phyloP scores from a whole-genome alignment of 2,329 filamentous ascomycete species.

The Arthrobotrys sinensis region DNA sequence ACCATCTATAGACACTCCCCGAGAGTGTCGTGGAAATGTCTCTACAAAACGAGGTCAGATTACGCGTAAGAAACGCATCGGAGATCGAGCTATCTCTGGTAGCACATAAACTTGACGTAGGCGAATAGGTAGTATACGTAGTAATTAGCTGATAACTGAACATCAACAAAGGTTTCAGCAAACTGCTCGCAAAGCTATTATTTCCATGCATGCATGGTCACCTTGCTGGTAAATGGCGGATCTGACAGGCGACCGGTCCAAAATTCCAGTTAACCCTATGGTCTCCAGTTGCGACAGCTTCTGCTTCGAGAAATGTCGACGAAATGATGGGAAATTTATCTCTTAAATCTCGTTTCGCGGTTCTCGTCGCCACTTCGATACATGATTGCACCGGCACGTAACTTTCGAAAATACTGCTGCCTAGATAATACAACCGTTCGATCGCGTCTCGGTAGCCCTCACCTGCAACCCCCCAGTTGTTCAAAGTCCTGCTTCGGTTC shows the following conservation, averaged over 20 bases:
- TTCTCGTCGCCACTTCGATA: not conserved
- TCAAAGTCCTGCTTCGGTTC: conserved; percentile 31
- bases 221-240: conserved; percentile 16
- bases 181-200: not conserved
- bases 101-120: not conserved
- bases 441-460: conserved; percentile 1
- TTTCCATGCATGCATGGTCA: not conserved
- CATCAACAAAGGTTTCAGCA: too few species aligned
- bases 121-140: too few species aligned
- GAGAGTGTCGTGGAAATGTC: not conserved
- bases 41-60: not conserved
- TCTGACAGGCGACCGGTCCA: not conserved
- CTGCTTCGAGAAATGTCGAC: conserved; percentile 19
- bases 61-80: not conserved
- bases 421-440: conserved; percentile 28
- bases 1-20: not conserved
- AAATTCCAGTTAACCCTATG: too few species aligned
- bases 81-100: not conserved
- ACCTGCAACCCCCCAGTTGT: conserved; percentile 1
- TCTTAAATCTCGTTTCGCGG: conserved; percentile 5
- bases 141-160: too few species aligned
- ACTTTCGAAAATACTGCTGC: conserved; percentile 30
- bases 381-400: conserved; percentile 8
- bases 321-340: not conserved
- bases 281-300: conserved; percentile 36